These are phyloP conservation scores for Helotiales sp. DNA, from an alignment of 2,329 filamentous ascomycete species.

Conservation along the genomic window DNA sequence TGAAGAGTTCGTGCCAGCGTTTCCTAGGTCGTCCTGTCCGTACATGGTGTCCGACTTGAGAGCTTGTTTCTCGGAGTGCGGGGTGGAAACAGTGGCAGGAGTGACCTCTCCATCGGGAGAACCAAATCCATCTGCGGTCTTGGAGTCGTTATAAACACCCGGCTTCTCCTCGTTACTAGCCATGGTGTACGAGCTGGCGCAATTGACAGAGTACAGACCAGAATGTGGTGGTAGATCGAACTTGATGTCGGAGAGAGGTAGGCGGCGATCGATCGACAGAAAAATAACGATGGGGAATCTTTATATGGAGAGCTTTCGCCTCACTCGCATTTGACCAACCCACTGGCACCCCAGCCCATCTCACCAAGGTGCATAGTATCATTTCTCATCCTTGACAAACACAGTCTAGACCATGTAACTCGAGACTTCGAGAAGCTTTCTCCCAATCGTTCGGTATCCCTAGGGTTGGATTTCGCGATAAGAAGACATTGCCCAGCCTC, in stretches of 20 bases:
- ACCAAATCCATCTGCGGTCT: not conserved
- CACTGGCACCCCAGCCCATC: not conserved
- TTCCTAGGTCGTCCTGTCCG: constrained; percentile 15
- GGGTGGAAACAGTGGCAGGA: not conserved
- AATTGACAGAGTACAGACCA: not conserved
- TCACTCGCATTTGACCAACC: not conserved
- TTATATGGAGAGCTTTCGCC: not conserved
- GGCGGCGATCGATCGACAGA: not conserved
- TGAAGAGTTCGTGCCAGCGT: constrained; percentile 2
- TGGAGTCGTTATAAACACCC: not conserved
- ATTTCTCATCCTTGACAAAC: not conserved
- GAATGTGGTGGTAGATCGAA: not conserved
- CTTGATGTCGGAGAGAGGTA: not conserved
- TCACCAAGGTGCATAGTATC: not conserved
- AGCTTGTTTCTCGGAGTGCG: constrained; percentile 8
- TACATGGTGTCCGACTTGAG: constrained; percentile 5
- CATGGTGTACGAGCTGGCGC: not conserved
- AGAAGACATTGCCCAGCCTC: not conserved
- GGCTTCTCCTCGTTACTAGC: not conserved
- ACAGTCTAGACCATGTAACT: not conserved
- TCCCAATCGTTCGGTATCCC: not conserved
- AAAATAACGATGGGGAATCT: not conserved
- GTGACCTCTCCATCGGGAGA: not conserved
- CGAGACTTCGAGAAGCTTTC: not conserved
- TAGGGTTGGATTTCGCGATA: not conserved